These are phyloP conservation scores for Chlamydomonas applanata DNA, from an alignment of 139 green algal species.

Conservation along the genomic window DNA sequence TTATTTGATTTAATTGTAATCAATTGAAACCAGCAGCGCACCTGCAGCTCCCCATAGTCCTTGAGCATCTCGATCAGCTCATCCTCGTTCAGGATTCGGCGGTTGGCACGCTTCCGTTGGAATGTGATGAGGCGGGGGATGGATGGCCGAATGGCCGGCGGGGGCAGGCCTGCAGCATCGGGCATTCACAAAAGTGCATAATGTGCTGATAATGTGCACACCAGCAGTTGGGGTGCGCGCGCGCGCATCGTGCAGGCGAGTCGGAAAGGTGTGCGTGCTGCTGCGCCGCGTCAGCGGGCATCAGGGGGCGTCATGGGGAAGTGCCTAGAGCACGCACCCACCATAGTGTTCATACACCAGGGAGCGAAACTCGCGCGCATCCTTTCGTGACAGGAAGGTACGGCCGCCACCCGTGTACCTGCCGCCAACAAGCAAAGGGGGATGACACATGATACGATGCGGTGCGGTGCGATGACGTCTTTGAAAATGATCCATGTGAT, in stretches of 20 bases:
- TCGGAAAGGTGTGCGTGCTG: background rate
- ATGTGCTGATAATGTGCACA: background rate
- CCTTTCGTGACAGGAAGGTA: constrained; percentile 55
- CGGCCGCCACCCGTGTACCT: constrained; percentile 69
- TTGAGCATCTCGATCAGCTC: constrained; percentile 63
- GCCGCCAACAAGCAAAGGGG: constrained; percentile 37
- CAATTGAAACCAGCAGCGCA: background rate
- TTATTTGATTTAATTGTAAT: too few relatives aligned
- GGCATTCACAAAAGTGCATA: too few relatives aligned
- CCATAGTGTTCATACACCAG: constrained; percentile 70
- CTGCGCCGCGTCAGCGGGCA: too few relatives aligned
- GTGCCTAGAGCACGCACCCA: constrained; percentile 25
- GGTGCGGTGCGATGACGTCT: too few relatives aligned
- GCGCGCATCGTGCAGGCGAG: too few relatives aligned
- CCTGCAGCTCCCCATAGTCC: constrained; percentile 59
- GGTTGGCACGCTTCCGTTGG: constrained; percentile 80
- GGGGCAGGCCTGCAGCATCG: constrained; percentile 44
- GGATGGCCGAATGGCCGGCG: constrained; percentile 9
- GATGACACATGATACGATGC: too few relatives aligned
- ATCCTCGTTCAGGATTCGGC: constrained; percentile 79
- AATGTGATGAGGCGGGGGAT: constrained; percentile 76
- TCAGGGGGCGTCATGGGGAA: too few relatives aligned
- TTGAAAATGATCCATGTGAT: too few relatives aligned
- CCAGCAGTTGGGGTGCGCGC: background rate
- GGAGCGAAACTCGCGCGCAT: constrained; percentile 64